Evolutionary conservation across 495 filamentous ascomycete genomes (phyloP).

Genomic region (Tetracladium setigerum): DNA sequence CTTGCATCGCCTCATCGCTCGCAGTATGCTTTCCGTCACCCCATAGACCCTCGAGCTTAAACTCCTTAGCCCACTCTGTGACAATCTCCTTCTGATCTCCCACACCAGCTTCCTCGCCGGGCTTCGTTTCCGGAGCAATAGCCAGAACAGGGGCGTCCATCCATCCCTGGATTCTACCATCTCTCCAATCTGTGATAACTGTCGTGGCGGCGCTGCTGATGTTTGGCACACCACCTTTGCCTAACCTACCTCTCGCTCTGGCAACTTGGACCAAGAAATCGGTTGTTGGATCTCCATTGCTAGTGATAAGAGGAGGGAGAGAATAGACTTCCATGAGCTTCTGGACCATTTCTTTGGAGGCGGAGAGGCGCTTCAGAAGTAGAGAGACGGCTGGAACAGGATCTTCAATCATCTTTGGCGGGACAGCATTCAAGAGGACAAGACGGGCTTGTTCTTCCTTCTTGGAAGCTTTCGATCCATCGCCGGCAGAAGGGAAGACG

Average conservation of each 20-base stretch:
- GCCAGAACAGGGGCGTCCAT: slow-evolving; percentile 60
- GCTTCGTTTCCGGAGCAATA: slow-evolving; percentile 29
- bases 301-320: slow-evolving; percentile 65
- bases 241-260: slow-evolving; percentile 80
- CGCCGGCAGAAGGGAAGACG: slow-evolving; percentile 61
- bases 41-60: slow-evolving; percentile 93
- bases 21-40: slow-evolving; percentile 45
- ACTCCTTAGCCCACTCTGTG: slow-evolving; percentile 89
- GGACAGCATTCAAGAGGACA: slow-evolving; percentile 82
- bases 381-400: slow-evolving; percentile 78
- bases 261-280: slow-evolving; percentile 94
- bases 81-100: slow-evolving; percentile 83
- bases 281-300: slow-evolving; percentile 66
- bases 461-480: slow-evolving; percentile 46
- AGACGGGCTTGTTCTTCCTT: slow-evolving; percentile 76
- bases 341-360: slow-evolving; percentile 58
- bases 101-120: slow-evolving; percentile 18
- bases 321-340: slow-evolving; percentile 78
- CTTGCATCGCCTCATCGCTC: slow-evolving; percentile 23
- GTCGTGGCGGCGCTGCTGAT: slow-evolving; percentile 79
- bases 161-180: slow-evolving; percentile 94
- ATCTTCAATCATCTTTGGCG: slow-evolving; percentile 89
- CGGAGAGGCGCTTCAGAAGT: slow-evolving; percentile 68
- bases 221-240: slow-evolving; percentile 88
- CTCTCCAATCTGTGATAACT: slow-evolving; percentile 91